Base-by-base conservation (phyloP, 2,329 filamentous ascomycete genomes). In the Fusarium keratoplasticum region DNA sequence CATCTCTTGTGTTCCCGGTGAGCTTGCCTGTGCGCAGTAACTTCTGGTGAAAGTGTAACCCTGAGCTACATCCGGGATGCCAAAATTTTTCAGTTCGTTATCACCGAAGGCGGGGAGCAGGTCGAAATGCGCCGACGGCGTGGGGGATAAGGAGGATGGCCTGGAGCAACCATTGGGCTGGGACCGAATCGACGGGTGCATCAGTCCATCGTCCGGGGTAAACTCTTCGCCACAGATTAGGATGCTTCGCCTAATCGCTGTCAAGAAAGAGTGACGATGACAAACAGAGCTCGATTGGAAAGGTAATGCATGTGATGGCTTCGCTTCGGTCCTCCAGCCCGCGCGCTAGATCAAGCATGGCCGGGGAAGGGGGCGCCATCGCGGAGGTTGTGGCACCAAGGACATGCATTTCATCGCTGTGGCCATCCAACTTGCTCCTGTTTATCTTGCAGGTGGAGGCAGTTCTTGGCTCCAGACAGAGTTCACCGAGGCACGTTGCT, bases 381-480 rank as follows among this genome's bases (percentile, higher is more conserved):
- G 47, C 59, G 47, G 61, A 68, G 35, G 52, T 38, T 27, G n/a
- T 70, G 60, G 36, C 61, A 55, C 16, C 59, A 50, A 22, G 31
- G 33, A 57, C 36, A 68, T 69, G 62, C 57, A 61, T 55, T 29
- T 54, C 52, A n/a, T 50, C 25, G n/a, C 40, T 42, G 50, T 25
- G 33, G 31, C 68, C 75, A 75, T 71, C 73, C 72, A 74, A 52
- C 33, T 72, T 61, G 62, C 55, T 35, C 60, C 57, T 67, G 69
- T 67, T 70, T 77, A 77, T 77, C 72, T 76, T 54, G 27, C 52
- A 36, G 16, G 57, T 54, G 52, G 64, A 66, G 59, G 47, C 58
- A 10, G 55, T 61, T 59, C 67, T 42, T 68, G 33, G 40, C 59
- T 61, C 31, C 14, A 67, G 70, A 66, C 72, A 74, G 47, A 67